These are phyloP conservation scores for Bryoerythrophyllum caledonicum DNA, from an alignment of 225 moss, liverwort and hornwort genomes.

Conservation along the genomic window DNA sequence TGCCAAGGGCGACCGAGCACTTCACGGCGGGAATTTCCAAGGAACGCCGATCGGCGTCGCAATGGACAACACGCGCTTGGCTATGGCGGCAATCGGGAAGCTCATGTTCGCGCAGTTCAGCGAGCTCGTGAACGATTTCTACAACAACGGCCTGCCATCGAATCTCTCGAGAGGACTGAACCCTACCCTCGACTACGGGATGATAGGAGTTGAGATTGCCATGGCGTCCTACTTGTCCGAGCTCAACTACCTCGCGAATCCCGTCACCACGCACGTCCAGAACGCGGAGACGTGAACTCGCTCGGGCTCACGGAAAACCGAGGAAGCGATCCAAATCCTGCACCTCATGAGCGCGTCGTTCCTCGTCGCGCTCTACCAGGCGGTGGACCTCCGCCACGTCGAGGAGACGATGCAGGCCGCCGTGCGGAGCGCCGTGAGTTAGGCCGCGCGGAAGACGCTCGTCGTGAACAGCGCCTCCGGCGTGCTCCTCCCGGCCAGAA, in stretches of 20 bases:
- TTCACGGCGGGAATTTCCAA: conserved; percentile 76
- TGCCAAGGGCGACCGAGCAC: conserved; percentile 53
- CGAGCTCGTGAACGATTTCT: conserved; percentile 70
- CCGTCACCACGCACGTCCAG: conserved; percentile 69
- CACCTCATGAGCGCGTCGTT: conserved; percentile 73
- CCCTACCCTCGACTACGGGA: conserved; percentile 71
- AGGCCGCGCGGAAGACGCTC: conserved; percentile 57
- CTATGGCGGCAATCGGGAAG: conserved; percentile 61
- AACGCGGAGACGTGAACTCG: conserved; percentile 71
- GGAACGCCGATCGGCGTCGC: conserved; percentile 67
- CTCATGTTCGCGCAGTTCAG: conserved; percentile 64
- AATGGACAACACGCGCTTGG: conserved; percentile 71
- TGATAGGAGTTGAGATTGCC: conserved; percentile 68
- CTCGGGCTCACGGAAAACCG: conserved; percentile 65
- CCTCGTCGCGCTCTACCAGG: conserved; percentile 62
- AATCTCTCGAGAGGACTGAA: conserved; percentile 62
- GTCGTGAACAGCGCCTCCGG: too few relatives aligned
- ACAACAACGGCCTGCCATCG: conserved; percentile 60
- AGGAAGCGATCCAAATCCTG: conserved; percentile 54
- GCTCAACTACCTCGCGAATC: conserved; percentile 59
- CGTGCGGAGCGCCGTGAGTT: conserved; percentile 52
- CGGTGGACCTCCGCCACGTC: conserved; percentile 64
- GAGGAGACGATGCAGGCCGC: conserved; percentile 63
- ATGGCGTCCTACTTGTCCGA: conserved; percentile 68
- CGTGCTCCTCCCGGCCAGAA: conserved; percentile 23